phyloP scores from a whole-genome alignment of 2,329 filamentous ascomycete genomes.

The Trichoderma sp. region DNA sequence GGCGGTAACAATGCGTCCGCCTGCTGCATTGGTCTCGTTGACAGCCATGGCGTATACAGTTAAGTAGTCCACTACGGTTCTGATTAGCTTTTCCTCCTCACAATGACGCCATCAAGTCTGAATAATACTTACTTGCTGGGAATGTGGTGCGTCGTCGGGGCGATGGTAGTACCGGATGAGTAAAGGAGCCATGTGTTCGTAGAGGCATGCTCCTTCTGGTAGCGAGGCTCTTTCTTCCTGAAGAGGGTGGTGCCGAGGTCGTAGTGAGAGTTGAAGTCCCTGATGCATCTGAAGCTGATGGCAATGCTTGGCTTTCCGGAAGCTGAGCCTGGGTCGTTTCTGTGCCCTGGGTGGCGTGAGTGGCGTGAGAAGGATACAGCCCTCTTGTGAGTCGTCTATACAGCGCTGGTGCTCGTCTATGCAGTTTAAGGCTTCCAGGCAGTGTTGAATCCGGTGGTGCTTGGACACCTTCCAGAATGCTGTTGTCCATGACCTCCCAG shows the following conservation, averaged over 20 bases:
- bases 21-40: slow-evolving; percentile 14
- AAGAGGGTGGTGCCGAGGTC: not conserved
- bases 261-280: not conserved
- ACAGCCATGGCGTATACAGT: slow-evolving; percentile 17
- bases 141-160: slow-evolving; percentile 12
- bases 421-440: slow-evolving; percentile 4
- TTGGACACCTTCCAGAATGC: slow-evolving; percentile 12
- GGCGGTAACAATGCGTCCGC: slow-evolving; percentile 10
- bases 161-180: slow-evolving; percentile 7
- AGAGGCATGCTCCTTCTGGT: not conserved
- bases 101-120: not conserved
- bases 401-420: slow-evolving; percentile 7
- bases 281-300: not conserved
- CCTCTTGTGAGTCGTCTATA: slow-evolving; percentile 17
- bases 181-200: slow-evolving; percentile 15
- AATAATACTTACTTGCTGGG: not conserved
- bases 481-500: slow-evolving; percentile 18
- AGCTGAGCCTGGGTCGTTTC: not conserved
- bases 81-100: not conserved
- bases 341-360: not conserved
- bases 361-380: slow-evolving; percentile 3
- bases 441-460: slow-evolving; percentile 9
- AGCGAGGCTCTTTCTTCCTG: slow-evolving; percentile 5
- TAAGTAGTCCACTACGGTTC: not conserved
- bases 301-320: not conserved